phyloP scores from a whole-genome alignment of 2,329 filamentous ascomycete species.

The Sporothrix schenckii region DNA sequence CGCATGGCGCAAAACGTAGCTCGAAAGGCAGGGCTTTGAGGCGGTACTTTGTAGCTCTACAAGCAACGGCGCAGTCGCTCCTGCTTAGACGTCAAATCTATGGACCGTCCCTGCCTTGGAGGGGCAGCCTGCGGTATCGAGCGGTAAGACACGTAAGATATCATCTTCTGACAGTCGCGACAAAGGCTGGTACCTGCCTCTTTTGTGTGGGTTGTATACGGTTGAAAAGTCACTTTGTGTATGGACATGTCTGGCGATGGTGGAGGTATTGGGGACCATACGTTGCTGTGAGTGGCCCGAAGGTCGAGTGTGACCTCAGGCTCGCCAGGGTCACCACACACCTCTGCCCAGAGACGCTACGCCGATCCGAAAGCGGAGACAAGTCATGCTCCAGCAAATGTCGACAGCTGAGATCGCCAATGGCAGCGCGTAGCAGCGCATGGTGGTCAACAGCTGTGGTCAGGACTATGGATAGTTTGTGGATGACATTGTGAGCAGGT shows the following conservation, averaged over 20 bases:
- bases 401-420: not conserved
- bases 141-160: not conserved
- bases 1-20: constrained; percentile 14
- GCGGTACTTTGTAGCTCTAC: too few relatives aligned
- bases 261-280: not conserved
- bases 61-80: not conserved
- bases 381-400: not conserved
- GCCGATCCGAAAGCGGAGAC: constrained; percentile 33
- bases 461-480: not conserved
- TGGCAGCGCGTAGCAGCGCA: constrained; percentile 8
- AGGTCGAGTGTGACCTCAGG: not conserved
- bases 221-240: constrained; percentile 18
- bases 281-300: constrained; percentile 17
- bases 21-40: not conserved
- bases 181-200: constrained; percentile 3
- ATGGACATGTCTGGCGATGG: not conserved
- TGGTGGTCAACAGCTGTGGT: constrained; percentile 15
- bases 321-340: constrained; percentile 1
- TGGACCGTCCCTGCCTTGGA: constrained; percentile 17
- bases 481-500: not conserved
- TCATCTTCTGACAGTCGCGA: not conserved
- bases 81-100: constrained; percentile 16
- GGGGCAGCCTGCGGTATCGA: not conserved
- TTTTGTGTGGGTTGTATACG: not conserved
- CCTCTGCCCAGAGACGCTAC: constrained; percentile 2